These are phyloP conservation scores for Clonostachys solani DNA, from an alignment of 2,329 filamentous ascomycete genomes.

Conservation along the genomic window DNA sequence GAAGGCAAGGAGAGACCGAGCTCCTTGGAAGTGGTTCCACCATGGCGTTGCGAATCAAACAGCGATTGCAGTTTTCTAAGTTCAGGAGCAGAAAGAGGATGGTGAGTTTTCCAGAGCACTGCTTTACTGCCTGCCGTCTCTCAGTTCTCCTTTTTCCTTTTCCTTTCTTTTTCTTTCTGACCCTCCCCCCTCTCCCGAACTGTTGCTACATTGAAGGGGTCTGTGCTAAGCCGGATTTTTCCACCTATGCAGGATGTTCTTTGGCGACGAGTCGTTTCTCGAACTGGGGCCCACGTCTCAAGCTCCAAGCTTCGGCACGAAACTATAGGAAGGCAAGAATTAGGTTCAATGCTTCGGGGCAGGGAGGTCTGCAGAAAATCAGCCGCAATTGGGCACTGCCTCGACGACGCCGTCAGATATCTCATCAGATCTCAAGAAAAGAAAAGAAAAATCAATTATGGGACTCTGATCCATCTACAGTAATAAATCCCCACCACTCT, in stretches of 20 bases:
- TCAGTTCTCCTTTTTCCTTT: slow-evolving; percentile 7
- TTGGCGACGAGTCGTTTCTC: slow-evolving; percentile 52
- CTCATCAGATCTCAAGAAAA: too few species aligned
- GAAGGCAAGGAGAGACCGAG: slow-evolving; percentile 28
- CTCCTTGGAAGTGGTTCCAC: slow-evolving; percentile 41
- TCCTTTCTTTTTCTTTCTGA: neutral
- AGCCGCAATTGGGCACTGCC: too few species aligned
- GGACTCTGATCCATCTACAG: too few species aligned
- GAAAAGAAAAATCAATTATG: too few species aligned
- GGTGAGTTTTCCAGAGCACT: slow-evolving; percentile 48
- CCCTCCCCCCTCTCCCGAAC: neutral
- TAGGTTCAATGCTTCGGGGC: too few species aligned
- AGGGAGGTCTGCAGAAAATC: too few species aligned
- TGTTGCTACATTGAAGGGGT: neutral
- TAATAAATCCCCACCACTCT: too few species aligned
- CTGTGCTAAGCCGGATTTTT: neutral
- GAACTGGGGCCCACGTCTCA: slow-evolving; percentile 29
- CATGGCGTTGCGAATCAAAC: slow-evolving; percentile 77
- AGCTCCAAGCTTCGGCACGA: neutral
- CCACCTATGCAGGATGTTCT: slow-evolving; percentile 32
- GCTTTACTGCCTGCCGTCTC: neutral
- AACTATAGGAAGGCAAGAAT: too few species aligned
- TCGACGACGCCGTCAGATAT: too few species aligned
- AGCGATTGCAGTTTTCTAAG: slow-evolving; percentile 82
- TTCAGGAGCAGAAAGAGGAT: slow-evolving; percentile 81